Percentiles rank a stretch among this genome's conserved stretches.
Evolutionary conservation across 495 filamentous ascomycete genomes (phyloP).

Genomic region (Cercophora samala): DNA sequence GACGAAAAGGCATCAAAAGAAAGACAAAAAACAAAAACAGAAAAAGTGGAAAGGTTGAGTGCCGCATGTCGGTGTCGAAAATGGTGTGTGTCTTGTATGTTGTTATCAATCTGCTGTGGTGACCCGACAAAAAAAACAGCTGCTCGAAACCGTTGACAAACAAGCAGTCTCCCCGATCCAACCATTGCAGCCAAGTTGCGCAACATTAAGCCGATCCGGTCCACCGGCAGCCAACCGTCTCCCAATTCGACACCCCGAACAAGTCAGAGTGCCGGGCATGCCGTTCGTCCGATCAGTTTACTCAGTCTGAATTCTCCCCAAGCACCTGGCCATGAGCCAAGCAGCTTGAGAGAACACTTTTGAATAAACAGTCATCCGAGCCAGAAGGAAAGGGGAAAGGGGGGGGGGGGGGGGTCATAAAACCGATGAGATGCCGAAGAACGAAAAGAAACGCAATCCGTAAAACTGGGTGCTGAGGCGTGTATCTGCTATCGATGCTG

Average conservation of each 20-base stretch:
- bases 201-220: background rate
- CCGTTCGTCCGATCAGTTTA: slow-evolving; percentile 9
- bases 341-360: background rate
- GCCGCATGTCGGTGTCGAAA: background rate
- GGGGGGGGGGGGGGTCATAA: background rate
- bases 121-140: slow-evolving; percentile 14
- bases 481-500: slow-evolving; percentile 31
- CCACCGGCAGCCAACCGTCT: background rate
- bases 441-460: slow-evolving; percentile 34
- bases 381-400: slow-evolving; percentile 16
- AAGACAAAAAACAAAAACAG: slow-evolving; percentile 25
- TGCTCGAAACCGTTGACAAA: background rate
- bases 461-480: slow-evolving; percentile 28
- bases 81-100: background rate
- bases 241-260: slow-evolving; percentile 7
- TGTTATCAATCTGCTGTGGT: background rate
- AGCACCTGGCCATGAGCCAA: background rate
- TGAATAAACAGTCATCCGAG: slow-evolving; percentile 19
- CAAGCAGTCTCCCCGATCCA: background rate
- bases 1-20: slow-evolving; percentile 23
- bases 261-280: slow-evolving; percentile 12
- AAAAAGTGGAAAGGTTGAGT: background rate
- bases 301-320: background rate
- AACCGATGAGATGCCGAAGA: slow-evolving; percentile 35
- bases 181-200: background rate